Evolutionary conservation across 129 eudicot genomes (phyloP).

Genomic region (Erigeron canadensis): DNA sequence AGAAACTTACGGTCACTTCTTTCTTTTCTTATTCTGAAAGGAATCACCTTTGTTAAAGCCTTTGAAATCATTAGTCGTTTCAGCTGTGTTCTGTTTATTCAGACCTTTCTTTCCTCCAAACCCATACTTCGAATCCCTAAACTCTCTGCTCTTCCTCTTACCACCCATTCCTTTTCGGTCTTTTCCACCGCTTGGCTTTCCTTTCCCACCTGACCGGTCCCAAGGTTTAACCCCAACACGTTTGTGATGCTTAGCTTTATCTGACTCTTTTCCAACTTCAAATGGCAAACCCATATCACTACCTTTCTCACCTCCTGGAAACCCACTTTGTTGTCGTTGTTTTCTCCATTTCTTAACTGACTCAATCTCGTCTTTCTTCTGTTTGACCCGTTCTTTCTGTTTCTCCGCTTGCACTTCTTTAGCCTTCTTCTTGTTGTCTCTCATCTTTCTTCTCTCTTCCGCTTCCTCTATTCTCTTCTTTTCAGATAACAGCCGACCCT

Average conservation of each 20-base stretch:
- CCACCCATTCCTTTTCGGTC: slow-evolving; percentile 54
- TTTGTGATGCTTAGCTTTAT: slow-evolving; percentile 51
- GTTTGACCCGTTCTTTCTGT: slow-evolving; percentile 69
- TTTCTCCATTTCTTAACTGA: slow-evolving; percentile 97
- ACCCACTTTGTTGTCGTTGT: slow-evolving; percentile 84
- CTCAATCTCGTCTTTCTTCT: slow-evolving; percentile 80
- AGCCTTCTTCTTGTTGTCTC: slow-evolving; percentile 75
- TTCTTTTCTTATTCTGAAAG: slow-evolving; percentile 55
- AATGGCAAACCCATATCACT: slow-evolving; percentile 58
- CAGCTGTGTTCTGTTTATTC: slow-evolving; percentile 93
- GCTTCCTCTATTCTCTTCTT: slow-evolving; percentile 79
- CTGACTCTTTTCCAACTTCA: slow-evolving; percentile 48
- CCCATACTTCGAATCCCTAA: slow-evolving; percentile 68
- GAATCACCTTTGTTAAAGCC: slow-evolving; percentile 47
- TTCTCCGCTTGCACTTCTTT: slow-evolving; percentile 79
- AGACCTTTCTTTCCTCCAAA: slow-evolving; percentile 88
- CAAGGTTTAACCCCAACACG: slow-evolving; percentile 66
- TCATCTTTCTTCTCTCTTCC: slow-evolving; percentile 82
- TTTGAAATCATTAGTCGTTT: slow-evolving; percentile 65
- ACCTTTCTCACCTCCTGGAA: slow-evolving; percentile 49
- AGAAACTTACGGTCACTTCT: slow-evolving; percentile 33
- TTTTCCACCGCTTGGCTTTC: slow-evolving; percentile 48
- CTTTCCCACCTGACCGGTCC: slow-evolving; percentile 91
- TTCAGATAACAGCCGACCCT: slow-evolving; percentile 68
- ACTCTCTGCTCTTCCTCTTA: slow-evolving; percentile 63